Base-by-base conservation (phyloP, 495 filamentous ascomycete genomes). In the Hypoxylon rickii region DNA sequence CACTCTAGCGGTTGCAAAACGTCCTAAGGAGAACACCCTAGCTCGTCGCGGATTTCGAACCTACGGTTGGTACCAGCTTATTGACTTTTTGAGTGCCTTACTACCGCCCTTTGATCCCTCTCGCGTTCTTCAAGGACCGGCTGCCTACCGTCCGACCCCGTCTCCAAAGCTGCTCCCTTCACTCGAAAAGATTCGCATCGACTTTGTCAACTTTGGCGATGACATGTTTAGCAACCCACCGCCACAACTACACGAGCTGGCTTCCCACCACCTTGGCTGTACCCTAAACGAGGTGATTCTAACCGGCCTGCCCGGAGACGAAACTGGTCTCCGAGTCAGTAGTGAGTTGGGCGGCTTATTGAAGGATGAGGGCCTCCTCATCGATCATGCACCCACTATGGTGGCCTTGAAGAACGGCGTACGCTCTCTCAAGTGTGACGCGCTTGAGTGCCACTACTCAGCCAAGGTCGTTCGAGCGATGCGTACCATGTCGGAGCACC, bases 11-110 rank as follows among this genome's bases (percentile, higher is more conserved):
- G 47, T 73, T 0, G 50, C 64, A 20, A 65, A 42, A 12, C 72
- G 75, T 8, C 58, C 63, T 13, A 66, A 68, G 41, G 74, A 75
- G 29, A 45, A 65, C 3, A 66, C 51, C 7, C 44, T 74, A 11
- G 66, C 70, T 20, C 70, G 69, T 8, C 62, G 61, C 33, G 77
- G 77, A 8, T 74, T 78, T 39, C 72, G 75, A 11, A 69, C 71
- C 44, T 80, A 80, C 44, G 67, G 72, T 21, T 80, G 77, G 77
- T 64, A 69, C 33, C 77, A 79, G 50, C 44, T 76, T 15, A 51
- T 69, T 5, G 77, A 79, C 37, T 77, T 79, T 32, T 64, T 80
- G 11, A 63, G 61, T 19, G 72, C 72, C 13, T 29, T 80, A 39
- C 51, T 70, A 4, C 70, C 72, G 1, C 72, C 75, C 0, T 72